These are phyloP conservation scores for Neocatenulostroma microsporum DNA, from an alignment of 2,329 filamentous ascomycete species.

Conservation along the genomic window DNA sequence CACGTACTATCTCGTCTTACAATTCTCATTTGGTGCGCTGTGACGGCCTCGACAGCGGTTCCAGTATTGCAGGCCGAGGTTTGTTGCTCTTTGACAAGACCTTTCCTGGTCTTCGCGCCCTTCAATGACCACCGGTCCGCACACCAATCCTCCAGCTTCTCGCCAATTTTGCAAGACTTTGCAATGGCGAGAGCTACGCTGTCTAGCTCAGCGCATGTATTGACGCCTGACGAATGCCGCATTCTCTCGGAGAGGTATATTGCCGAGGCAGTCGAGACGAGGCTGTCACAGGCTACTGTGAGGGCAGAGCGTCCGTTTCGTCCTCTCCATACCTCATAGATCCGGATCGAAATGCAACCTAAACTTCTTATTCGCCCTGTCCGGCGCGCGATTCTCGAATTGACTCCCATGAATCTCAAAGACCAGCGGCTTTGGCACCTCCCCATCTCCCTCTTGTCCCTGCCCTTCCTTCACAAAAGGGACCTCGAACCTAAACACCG, in stretches of 20 bases:
- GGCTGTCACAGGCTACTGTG: background rate
- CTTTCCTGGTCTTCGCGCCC: too few species aligned
- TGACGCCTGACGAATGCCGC: background rate
- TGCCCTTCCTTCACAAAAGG: constrained; percentile 39
- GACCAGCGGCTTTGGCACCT: constrained; percentile 46
- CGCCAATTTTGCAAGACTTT: too few species aligned
- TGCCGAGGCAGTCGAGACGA: background rate
- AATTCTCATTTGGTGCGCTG: too few species aligned
- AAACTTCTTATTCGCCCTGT: constrained; percentile 86
- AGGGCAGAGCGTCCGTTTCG: background rate
- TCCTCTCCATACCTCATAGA: constrained; percentile 49
- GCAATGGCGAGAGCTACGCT: too few species aligned
- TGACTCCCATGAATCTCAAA: constrained; percentile 86
- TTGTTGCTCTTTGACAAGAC: too few species aligned
- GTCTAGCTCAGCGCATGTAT: too few species aligned
- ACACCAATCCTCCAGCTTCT: too few species aligned
- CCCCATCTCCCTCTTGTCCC: constrained; percentile 15
- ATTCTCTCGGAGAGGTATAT: background rate
- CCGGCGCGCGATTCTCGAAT: constrained; percentile 72
- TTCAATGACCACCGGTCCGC: too few species aligned
- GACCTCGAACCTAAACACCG: constrained; percentile 71
- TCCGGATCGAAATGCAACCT: constrained; percentile 73
- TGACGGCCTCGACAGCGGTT: too few species aligned
- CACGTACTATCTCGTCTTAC: too few species aligned
- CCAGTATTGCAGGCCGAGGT: too few species aligned